Evolutionary conservation across 1,284 basidiomycete species (phyloP).

Genomic region (Chalciporus sp.): DNA sequence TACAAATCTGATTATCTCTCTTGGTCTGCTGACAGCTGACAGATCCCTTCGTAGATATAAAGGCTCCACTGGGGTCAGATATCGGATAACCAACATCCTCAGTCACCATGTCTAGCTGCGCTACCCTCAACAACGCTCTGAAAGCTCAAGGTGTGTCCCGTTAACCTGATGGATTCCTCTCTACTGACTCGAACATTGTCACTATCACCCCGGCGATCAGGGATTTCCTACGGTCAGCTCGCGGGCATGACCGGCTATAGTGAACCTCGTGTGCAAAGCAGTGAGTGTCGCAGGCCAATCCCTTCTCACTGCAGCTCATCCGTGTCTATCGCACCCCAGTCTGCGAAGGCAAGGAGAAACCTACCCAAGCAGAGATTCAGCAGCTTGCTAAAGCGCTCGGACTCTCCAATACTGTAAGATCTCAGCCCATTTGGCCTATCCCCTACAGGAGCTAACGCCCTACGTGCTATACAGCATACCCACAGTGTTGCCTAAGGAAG

Average conservation of each 20-base stretch:
- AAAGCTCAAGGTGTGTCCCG: slow-evolving; percentile 43
- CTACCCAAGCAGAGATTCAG: slow-evolving; percentile 55
- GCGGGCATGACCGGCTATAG: slow-evolving; percentile 44
- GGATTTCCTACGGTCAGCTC: slow-evolving; percentile 48
- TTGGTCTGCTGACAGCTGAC: slow-evolving; percentile 10
- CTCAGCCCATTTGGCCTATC: not conserved
- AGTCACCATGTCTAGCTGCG: slow-evolving; percentile 39
- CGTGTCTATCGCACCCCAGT: slow-evolving; percentile 39
- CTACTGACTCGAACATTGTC: not conserved
- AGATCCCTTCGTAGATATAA: not conserved
- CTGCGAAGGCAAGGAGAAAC: slow-evolving; percentile 47
- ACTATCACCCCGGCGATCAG: slow-evolving; percentile 34
- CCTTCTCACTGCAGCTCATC: not conserved
- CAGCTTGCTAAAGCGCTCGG: slow-evolving; percentile 49
- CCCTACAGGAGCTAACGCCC: not conserved
- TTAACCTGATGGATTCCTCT: not conserved
- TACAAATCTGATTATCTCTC: slow-evolving; percentile 19
- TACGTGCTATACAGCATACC: not conserved
- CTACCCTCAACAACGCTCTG: slow-evolving; percentile 59
- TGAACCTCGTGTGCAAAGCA: slow-evolving; percentile 51
- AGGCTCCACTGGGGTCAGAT: slow-evolving; percentile 18
- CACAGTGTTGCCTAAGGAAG: not conserved
- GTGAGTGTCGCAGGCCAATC: slow-evolving; percentile 39
- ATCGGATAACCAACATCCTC: not conserved
- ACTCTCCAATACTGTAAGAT: slow-evolving; percentile 36